Evolutionary conservation across 345 rosid genomes (phyloP).

Genomic region (Ceriops tagal): DNA sequence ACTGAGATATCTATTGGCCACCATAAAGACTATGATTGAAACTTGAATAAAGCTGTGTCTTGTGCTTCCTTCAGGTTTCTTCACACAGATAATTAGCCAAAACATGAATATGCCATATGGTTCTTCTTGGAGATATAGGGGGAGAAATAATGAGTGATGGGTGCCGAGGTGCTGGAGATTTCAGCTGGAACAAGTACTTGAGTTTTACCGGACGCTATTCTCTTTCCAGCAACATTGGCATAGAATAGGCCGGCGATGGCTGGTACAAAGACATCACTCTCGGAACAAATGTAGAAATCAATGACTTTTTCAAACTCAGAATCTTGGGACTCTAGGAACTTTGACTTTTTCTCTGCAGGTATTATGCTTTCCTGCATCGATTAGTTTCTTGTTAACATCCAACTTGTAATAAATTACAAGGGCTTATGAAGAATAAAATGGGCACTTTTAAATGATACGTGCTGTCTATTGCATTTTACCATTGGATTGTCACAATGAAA

Average conservation of each 20-base stretch:
- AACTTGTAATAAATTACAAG: background rate
- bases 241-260: constrained; percentile 95
- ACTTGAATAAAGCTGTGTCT: background rate
- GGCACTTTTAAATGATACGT: background rate
- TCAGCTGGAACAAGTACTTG: constrained; percentile 84
- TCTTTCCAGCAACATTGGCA: constrained; percentile 90
- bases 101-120: constrained; percentile 94
- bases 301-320: constrained; percentile 82
- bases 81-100: constrained; percentile 44
- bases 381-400: background rate
- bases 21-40: background rate
- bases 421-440: background rate
- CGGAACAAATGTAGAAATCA: constrained; percentile 82
- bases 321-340: constrained; percentile 70
- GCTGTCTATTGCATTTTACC: background rate
- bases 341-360: constrained; percentile 73
- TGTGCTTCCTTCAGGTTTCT: constrained; percentile 10
- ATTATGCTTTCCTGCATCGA: constrained; percentile 75
- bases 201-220: constrained; percentile 80
- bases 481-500: background rate
- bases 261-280: constrained; percentile 85
- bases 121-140: constrained; percentile 87
- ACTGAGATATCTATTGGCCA: no score
- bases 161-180: constrained; percentile 55
- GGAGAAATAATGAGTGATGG: constrained; percentile 57